Evolutionary conservation across 148 eudicot genomes (phyloP).

Genomic region (Hydrangea macrophylla): DNA sequence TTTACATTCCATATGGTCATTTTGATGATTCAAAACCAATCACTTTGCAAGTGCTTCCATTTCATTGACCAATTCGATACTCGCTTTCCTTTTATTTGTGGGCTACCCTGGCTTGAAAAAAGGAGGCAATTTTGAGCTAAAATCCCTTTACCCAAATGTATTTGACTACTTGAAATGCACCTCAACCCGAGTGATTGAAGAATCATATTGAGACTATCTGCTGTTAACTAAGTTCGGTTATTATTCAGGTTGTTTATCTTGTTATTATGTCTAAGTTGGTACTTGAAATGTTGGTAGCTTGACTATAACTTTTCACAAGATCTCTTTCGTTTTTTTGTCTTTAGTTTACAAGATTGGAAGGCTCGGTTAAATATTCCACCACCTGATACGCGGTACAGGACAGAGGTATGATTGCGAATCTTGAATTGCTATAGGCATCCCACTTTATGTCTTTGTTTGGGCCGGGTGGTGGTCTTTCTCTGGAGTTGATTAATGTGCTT

Average conservation of each 20-base stretch:
- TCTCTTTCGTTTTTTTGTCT: background rate
- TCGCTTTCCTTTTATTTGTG: too few species aligned
- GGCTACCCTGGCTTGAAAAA: too few species aligned
- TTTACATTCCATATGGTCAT: too few species aligned
- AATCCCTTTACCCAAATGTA: too few species aligned
- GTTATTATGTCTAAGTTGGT: background rate
- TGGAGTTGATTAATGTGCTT: background rate
- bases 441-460: background rate
- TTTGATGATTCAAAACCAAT: too few species aligned
- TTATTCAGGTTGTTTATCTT: background rate
- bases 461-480: background rate
- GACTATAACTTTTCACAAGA: background rate
- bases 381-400: constrained; percentile 65
- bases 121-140: too few species aligned
- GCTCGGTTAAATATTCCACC: constrained; percentile 61
- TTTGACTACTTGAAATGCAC: too few species aligned
- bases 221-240: too few species aligned
- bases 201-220: too few species aligned
- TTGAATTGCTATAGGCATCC: background rate
- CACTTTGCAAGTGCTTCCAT: too few species aligned
- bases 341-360: constrained; percentile 83
- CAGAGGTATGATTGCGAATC: constrained; percentile 55
- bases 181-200: too few species aligned
- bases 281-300: background rate
- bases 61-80: too few species aligned